Evolutionary conservation across 257 asterid genomes (phyloP).

Genomic region (Schizonepeta tenuifolia): DNA sequence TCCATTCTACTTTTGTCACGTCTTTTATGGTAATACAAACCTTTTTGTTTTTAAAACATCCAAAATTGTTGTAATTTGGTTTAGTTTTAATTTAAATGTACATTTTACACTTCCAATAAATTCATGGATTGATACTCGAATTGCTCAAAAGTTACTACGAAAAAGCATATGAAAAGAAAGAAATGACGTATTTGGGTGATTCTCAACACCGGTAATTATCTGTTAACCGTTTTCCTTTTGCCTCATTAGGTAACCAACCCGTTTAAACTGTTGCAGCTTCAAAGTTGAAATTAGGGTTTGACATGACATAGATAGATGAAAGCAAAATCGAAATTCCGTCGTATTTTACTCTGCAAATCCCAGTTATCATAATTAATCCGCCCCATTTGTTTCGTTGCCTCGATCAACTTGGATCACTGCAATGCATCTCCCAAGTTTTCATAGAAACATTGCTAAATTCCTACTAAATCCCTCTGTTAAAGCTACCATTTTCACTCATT

Average conservation of each 20-base stretch:
- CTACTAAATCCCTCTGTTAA: constrained; percentile 25
- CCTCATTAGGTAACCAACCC: too few relatives aligned
- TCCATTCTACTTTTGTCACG: too few relatives aligned
- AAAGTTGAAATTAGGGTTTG: background rate
- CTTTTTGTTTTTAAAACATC: too few relatives aligned
- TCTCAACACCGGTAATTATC: background rate
- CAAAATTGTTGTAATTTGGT: too few relatives aligned
- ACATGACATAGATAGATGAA: background rate
- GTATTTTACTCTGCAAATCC: background rate
- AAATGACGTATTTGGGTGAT: too few relatives aligned
- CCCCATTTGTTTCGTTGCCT: background rate
- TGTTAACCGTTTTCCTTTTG: too few relatives aligned
- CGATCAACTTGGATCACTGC: background rate
- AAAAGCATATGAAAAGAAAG: too few relatives aligned
- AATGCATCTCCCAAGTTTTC: background rate
- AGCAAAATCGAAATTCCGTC: background rate
- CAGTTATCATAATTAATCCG: background rate
- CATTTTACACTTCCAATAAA: too few relatives aligned
- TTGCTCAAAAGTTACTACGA: too few relatives aligned
- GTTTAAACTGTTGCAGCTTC: background rate
- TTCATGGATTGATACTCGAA: too few relatives aligned
- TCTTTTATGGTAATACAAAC: too few relatives aligned
- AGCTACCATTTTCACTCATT: constrained; percentile 3
- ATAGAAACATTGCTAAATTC: constrained; percentile 11
- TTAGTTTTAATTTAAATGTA: too few relatives aligned